Evolutionary conservation across 768 basidiomycete species (phyloP), one percentile per base, ranked within the genome.

Genomic region (Xerocomellus amylosporus): DNA sequence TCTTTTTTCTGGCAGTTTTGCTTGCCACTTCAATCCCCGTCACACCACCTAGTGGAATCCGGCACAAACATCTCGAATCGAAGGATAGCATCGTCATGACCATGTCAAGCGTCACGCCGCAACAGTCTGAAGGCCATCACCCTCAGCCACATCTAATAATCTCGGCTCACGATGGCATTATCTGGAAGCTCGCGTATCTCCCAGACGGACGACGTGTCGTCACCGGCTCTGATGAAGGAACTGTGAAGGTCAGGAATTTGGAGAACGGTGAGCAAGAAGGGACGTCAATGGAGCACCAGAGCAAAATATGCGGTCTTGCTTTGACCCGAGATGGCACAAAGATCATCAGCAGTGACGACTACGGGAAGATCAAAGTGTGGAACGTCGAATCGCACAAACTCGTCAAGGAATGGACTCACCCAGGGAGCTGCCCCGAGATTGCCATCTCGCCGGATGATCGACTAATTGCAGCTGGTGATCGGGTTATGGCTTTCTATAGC

Each of bases 361-460:
- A 14, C 20, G 39, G 43, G 17, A 36, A 1, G 17, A 37, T 51
- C 34, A 62, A 12, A 13, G 30, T 53, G 1, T 55, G 56, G 60
- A 39, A 55, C 14, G 39, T 33, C 15, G 39, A 28, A 22, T 39
- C 60, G 2, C 56, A 44, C 8, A 8, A 30, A 8, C 15, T 51
- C 4, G 7, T 51, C 46, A 9, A 19, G 6, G 46, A 55, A 36
- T 53, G 56, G 60, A 46, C 2, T 24, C 49, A 49, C n/a, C 14
- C 17, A 3, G 17, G 8, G 4, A 0, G 2, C 0, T 13, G 0
- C 12, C 13, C 48, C 5, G 5, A 0, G 10, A 13, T 54, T 33
- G 22, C 47, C 22, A 41, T 58, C 33, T 58, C 47, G 3, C 53
- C 51, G 1, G 43, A 62, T 14, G 49, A 30, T 14, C 37, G 14